phyloP scores from a whole-genome alignment of 495 filamentous ascomycete species.

The Neurospora pannonica region DNA sequence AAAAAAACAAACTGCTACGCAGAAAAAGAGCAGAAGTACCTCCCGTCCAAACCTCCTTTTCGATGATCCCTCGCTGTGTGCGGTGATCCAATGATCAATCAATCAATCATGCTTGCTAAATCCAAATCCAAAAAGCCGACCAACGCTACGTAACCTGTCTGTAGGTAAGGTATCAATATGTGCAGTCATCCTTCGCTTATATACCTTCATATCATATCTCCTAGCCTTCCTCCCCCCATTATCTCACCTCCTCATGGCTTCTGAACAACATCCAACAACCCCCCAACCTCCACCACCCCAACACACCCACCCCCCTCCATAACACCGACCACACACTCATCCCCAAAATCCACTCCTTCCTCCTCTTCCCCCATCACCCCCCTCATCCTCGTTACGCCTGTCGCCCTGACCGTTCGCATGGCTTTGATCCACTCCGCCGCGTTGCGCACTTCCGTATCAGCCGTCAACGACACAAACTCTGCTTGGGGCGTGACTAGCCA shows the following conservation, averaged over 20 bases:
- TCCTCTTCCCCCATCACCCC: background rate
- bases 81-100: background rate
- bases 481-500: constrained; percentile 27
- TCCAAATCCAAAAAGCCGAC: background rate
- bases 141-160: background rate
- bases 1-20: background rate
- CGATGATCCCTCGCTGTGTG: background rate
- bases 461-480: constrained; percentile 37
- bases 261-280: constrained; percentile 10
- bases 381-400: constrained; percentile 3
- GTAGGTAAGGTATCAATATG: background rate
- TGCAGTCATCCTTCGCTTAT: background rate
- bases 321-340: constrained; percentile 35
- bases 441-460: constrained; percentile 28
- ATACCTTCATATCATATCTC: background rate
- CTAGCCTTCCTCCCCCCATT: background rate
- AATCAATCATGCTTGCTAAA: background rate
- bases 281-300: constrained; percentile 36
- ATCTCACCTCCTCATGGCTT: constrained; percentile 3
- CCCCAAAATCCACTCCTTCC: constrained; percentile 12
- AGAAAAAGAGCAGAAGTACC: background rate
- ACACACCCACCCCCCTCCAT: constrained; percentile 29
- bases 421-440: constrained; percentile 33
- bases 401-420: constrained; percentile 10
- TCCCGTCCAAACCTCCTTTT: background rate